Evolutionary conservation across 2,329 filamentous ascomycete genomes (phyloP), one percentile per base, ranked within the genome.

Genomic region (Monosporascus ibericus): DNA sequence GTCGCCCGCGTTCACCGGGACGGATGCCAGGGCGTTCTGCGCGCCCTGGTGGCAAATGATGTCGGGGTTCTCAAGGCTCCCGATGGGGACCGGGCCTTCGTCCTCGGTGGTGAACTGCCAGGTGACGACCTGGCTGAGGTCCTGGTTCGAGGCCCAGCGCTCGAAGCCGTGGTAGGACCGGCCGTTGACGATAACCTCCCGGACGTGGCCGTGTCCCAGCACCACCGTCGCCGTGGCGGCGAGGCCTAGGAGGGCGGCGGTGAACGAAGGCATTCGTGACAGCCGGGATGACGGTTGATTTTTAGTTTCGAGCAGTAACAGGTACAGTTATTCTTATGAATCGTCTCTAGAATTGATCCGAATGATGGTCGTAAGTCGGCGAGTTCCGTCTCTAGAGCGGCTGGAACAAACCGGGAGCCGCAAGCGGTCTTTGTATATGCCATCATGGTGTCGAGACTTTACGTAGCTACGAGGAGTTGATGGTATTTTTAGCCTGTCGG

Each of bases 81-180:
- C 44, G 42, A 53, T 38, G 3, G 50, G 46, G 17, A 61, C 56
- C 4, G 59, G 55, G n/a, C 59, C 59, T 42, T 61, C 59, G 44
- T 55, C 57, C 50, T 48, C 59, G 49, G 53, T 64, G 24, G 44
- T 57, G 56, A 51, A 65, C 48, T 48, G 52, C 64, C 55, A 60
- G 53, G 61, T 62, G 50, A 55, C 65, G 7, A 55, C 50, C 20
- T 59, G 50, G 22, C 55, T 60, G 37, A 64, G 54, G 52, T 66
- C 61, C 48, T 61, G 18, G 30, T 44, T 46, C 27, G 1, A 69
- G 24, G 71, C 70, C 53, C 69, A 70, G 51, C 70, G 70, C 58
- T 61, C 58, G 38, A 40, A 62, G 3, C 60, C 60, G 3, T 51
- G 53, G 36, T 60, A 62, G 7, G 53, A 48, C 15, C 51, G 42